phyloP scores from a whole-genome alignment of 306 rosid species.

The Benincasa hispida region DNA sequence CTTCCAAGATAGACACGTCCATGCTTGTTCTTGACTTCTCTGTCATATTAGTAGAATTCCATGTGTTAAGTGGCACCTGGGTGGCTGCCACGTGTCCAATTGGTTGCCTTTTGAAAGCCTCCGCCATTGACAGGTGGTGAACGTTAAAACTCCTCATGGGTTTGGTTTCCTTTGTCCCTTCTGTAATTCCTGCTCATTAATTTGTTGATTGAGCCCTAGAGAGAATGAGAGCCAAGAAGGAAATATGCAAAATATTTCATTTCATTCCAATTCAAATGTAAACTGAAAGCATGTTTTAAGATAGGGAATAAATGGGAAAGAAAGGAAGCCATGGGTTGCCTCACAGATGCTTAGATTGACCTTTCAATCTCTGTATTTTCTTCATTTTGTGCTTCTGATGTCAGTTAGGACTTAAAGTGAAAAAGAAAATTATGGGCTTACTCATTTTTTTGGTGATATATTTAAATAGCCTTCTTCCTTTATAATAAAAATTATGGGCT shows the following conservation, averaged over 20 bases:
- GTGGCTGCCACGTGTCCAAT: slow-evolving; percentile 3
- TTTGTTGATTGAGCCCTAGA: neutral
- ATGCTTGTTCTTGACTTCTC: slow-evolving; percentile 5
- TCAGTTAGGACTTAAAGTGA: too few relatives aligned
- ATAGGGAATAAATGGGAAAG: too few relatives aligned
- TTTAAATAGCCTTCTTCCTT: neutral
- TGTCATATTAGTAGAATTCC: slow-evolving; percentile 3
- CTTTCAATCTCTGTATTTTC: neutral
- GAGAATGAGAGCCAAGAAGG: too few relatives aligned
- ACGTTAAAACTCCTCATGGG: neutral
- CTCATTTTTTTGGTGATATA: neutral
- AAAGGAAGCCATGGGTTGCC: neutral
- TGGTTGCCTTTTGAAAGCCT: neutral
- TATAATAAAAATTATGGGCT: too few relatives aligned
- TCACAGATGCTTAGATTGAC: neutral
- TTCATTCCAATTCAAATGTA: neutral
- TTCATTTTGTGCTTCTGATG: neutral
- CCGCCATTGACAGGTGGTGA: neutral
- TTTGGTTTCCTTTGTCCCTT: neutral
- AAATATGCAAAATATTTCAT: neutral
- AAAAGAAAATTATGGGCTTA: too few relatives aligned
- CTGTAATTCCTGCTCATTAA: neutral
- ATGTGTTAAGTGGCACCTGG: neutral
- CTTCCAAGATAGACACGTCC: neutral
- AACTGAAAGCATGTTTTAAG: too few relatives aligned